Base-by-base conservation (phyloP, 192 early-diverging fungal species). In the Podila epicladia region DNA sequence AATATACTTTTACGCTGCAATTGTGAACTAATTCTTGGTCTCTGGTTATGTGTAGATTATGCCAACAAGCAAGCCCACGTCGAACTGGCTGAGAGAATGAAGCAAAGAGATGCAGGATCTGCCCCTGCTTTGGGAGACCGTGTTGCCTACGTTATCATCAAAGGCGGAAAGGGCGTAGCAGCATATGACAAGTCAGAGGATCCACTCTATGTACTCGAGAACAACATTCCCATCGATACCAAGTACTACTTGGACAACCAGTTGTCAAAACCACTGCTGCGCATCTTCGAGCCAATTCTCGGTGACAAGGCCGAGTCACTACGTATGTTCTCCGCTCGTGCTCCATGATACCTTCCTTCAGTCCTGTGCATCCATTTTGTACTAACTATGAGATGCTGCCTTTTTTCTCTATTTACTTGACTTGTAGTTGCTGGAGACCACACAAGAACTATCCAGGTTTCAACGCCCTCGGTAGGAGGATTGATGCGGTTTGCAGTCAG, bases 171-270 rank as follows among this genome's bases (percentile, higher is more conserved):
- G 67, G 91, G 91, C 63, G 91, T 95, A 12, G 93, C 95, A 41
- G 95, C 97, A 9, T 98, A 98, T 72, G 97, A 99, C 67, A 97
- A 97, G 72, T 96, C 97, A 2, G 98, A 99, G 80, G 98, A 99
- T 75, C 98, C 98, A 26, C 92, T 99, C 53, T 98, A 93, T 74
- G 98, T 98, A n/a, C 90, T 99, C 49, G 97, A 99, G 58, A 95
- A 99, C 82, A 99, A 97, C 82, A 85, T 99, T 51, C 97, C 98
- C 2, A 98, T 99, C 63, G 98, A 99, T 78, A 96, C 95, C 0
- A 94, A 91, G 69, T 97, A 98, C 75, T 99, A 99, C 72, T 87
- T 99, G 28, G 97, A 98, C 65, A 95, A 99, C 69, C 98, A 99
- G 84, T 84, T 99, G 38, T 90, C 95, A 13, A 98, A 98, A 17